A percentile compares a stretch with the other conserved stretches of the same genome.
These are phyloP conservation scores for Hyaloperonospora arabidopsidis DNA, from an alignment of 352 stramenopile genomes.

Conservation along the genomic window DNA sequence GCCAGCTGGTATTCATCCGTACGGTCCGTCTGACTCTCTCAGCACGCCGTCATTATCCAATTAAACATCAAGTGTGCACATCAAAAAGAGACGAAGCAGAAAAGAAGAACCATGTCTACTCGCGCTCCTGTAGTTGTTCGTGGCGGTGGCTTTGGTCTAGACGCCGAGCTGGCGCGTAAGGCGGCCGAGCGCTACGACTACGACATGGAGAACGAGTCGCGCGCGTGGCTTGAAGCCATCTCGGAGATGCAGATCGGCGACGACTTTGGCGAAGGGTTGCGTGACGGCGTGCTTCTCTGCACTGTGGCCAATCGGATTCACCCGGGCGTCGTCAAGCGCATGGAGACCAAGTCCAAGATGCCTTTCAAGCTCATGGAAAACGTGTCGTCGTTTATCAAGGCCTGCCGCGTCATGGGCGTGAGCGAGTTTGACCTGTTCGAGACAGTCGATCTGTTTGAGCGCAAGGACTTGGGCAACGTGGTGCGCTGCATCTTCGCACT, in stretches of 20 bases:
- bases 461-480: conserved; percentile 79
- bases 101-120: conserved; percentile 16
- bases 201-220: conserved; percentile 77
- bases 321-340: conserved; percentile 46
- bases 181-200: conserved; percentile 86
- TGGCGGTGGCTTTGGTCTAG: conserved; percentile 80
- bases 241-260: conserved; percentile 64
- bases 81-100: conserved; percentile 4
- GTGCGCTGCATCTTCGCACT: conserved; percentile 75
- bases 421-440: conserved; percentile 87
- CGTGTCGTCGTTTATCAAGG: conserved; percentile 78
- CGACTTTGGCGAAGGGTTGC: conserved; percentile 74
- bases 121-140: conserved; percentile 53
- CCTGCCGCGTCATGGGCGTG: conserved; percentile 79
- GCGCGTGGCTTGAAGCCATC: conserved; percentile 80
- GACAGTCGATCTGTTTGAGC: conserved; percentile 85
- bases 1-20: conserved; percentile 2
- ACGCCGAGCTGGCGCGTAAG: conserved; percentile 81
- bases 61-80: conserved; percentile 10
- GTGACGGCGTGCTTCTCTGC: conserved; percentile 79
- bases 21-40: conserved; percentile 17
- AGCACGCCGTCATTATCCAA: conserved; percentile 16
- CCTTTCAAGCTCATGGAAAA: conserved; percentile 92
- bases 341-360: conserved; percentile 83
- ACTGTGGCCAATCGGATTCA: conserved; percentile 79